Percentiles rank a stretch among this genome's conserved stretches.
phyloP scores from a whole-genome alignment of 768 basidiomycete species.

The Pleurotus giganteus region DNA sequence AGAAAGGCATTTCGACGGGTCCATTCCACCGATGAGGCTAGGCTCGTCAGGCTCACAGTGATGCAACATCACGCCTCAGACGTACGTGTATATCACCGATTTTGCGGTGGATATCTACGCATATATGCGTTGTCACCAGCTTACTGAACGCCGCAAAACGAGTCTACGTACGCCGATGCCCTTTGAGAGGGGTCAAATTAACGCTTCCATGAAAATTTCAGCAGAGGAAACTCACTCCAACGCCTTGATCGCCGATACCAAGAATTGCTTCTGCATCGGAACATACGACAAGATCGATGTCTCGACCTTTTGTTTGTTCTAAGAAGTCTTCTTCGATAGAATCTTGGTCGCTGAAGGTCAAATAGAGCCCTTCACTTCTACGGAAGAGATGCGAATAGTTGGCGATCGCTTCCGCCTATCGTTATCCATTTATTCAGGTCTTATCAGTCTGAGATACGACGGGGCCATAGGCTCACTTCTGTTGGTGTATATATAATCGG shows the following conservation, averaged over 20 bases:
- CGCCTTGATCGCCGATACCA: constrained; percentile 66
- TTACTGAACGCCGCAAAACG: neutral
- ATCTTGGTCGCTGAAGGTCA: constrained; percentile 59
- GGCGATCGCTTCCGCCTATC: constrained; percentile 74
- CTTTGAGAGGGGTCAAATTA: constrained; percentile 18
- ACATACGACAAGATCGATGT: constrained; percentile 78
- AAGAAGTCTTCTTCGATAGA: constrained; percentile 77
- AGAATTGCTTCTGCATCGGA: constrained; percentile 86
- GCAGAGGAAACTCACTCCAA: constrained; percentile 42
- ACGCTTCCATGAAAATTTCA: constrained; percentile 18
- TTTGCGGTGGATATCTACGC: constrained; percentile 72
- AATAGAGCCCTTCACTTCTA: constrained; percentile 72
- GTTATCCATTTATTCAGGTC: neutral
- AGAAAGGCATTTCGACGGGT: constrained; percentile 55
- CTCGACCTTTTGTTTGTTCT: constrained; percentile 55
- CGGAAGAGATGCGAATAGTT: constrained; percentile 85
- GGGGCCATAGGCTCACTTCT: constrained; percentile 40
- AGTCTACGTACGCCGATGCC: constrained; percentile 47
- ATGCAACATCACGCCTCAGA: neutral
- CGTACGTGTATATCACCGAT: constrained; percentile 72
- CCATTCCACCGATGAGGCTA: constrained; percentile 64
- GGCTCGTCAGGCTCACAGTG: neutral
- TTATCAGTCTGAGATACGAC: neutral
- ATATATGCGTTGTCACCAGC: neutral
- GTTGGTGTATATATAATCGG: constrained; percentile 84